These are phyloP conservation scores for Parathielavia hyrcaniae DNA, from an alignment of 495 filamentous ascomycete species.

Conservation along the genomic window DNA sequence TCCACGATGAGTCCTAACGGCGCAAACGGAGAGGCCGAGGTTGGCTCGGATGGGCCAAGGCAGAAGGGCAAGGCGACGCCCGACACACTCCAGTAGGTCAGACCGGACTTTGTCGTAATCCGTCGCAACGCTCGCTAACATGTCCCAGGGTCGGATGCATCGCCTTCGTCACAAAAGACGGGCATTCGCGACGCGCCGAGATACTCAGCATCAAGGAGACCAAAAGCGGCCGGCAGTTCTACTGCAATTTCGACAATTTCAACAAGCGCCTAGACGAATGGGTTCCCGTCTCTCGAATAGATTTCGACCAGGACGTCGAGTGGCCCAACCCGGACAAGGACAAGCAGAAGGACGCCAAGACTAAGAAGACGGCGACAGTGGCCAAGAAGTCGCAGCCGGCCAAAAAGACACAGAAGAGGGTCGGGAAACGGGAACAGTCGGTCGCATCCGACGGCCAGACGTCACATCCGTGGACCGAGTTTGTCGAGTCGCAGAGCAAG, in stretches of 20 bases:
- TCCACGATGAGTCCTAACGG: constrained; percentile 41
- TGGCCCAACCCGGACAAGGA: constrained; percentile 54
- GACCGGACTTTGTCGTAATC: neutral
- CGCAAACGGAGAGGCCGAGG: constrained; percentile 38
- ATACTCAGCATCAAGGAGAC: constrained; percentile 82
- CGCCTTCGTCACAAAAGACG: constrained; percentile 55
- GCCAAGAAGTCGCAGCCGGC: constrained; percentile 43
- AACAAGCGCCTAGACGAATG: constrained; percentile 99
- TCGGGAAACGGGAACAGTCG: constrained; percentile 44
- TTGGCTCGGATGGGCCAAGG: constrained; percentile 47
- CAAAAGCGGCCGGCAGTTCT: constrained; percentile 78
- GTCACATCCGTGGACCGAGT: constrained; percentile 42
- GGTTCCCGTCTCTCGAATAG: constrained; percentile 73
- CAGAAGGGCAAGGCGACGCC: constrained; percentile 74
- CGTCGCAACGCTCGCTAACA: constrained; percentile 10
- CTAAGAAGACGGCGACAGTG: constrained; percentile 37
- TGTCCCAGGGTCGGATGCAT: constrained; percentile 43
- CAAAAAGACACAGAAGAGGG: constrained; percentile 53
- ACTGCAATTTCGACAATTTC: constrained; percentile 98
- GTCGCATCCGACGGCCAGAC: constrained; percentile 43
- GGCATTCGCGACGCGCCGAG: constrained; percentile 81
- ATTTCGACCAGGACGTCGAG: constrained; percentile 59
- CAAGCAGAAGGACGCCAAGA: constrained; percentile 48
- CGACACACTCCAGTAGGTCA: constrained; percentile 63
- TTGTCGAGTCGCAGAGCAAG: constrained; percentile 32